Base-by-base conservation (phyloP, 164 flowering plant genomes). In the Vitis amurensis region DNA sequence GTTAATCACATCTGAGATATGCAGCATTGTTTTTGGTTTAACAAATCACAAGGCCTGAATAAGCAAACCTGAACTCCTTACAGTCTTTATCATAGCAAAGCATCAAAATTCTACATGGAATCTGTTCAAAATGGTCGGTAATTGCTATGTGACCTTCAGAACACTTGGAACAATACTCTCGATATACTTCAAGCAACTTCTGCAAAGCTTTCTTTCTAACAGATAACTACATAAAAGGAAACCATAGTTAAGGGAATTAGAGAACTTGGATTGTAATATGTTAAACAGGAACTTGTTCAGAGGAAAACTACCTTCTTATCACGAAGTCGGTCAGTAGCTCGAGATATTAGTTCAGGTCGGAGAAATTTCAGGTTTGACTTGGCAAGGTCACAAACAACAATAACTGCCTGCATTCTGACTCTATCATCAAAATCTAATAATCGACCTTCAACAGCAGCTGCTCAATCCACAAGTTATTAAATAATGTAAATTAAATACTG, bases 71-170 rank as follows among this genome's bases (percentile, higher is more conserved):
- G 87, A 91, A 93, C 62, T 91, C 98, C 76, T 83, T 89, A 68
- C 91, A 88, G 77, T 88, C 93, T 80, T 86, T 95, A 71, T 91
- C 97, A 83, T 76, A 93, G 75, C 89, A 90, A 50, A 95, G 93
- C 89, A 87, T 80, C 84, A 95, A 72, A 31, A 91, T 76, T 79
- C 78, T 89, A 74, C 90, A 87, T 9, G 97, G 99, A 61, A 95
- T 95, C 63, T 88, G 88, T 68, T 95, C 98, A 69, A 86, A 84
- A 58, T 76, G 82, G 23, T 84, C 85, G 63, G 59, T 73, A 63
- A 80, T 70, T 37, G 76, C 47, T 77, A 85, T 74, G 62, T 70
- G 52, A 68, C 83, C 91, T 70, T 83, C 88, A 68, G 82, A 78
- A 77, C 93, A 87, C 79, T 82, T 76, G 19, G 50, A 77, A 73